Conservation (phyloP, 225 moss, liverwort and hornwort genomes). For the Marchantia paleacea region DNA sequence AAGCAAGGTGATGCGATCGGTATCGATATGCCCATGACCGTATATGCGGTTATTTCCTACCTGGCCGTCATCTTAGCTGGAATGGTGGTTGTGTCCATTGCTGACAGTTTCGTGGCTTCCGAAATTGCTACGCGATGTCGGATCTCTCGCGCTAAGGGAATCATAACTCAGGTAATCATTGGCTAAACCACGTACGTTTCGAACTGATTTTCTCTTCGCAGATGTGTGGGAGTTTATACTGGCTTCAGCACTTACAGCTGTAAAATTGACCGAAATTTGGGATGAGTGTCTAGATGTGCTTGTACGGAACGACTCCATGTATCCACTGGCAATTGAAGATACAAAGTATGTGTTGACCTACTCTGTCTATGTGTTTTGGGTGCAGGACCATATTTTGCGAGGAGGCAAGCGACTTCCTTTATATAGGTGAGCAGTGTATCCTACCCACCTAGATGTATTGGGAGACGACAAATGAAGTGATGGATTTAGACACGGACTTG, state of each 20-base stretch:
- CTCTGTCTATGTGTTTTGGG: background rate
- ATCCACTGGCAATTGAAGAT: background rate
- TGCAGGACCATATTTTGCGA: constrained; percentile 70
- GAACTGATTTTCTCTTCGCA: background rate
- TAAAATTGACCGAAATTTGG: background rate
- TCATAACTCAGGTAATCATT: constrained; percentile 73
- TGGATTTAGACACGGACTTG: background rate
- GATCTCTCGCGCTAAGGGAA: constrained; percentile 75
- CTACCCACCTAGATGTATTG: background rate
- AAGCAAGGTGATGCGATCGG: constrained; percentile 68
- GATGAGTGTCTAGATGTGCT: background rate
- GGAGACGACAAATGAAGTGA: background rate
- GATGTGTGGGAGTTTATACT: background rate
- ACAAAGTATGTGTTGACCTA: background rate
- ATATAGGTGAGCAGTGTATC: constrained; percentile 47
- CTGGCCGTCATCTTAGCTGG: constrained; percentile 86
- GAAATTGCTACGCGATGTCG: constrained; percentile 81
- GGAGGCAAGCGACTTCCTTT: constrained; percentile 76
- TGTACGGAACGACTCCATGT: too few species aligned
- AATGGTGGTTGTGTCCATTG: constrained; percentile 74
- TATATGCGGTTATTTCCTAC: constrained; percentile 71
- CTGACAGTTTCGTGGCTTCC: constrained; percentile 76
- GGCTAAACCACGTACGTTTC: background rate
- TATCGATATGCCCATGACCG: constrained; percentile 91
- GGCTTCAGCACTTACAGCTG: background rate